Percentiles rank a stretch among this genome's conserved stretches.
These are phyloP conservation scores for Ambrosiella cleistominuta DNA, from an alignment of 2,329 filamentous ascomycete genomes.

Conservation along the genomic window DNA sequence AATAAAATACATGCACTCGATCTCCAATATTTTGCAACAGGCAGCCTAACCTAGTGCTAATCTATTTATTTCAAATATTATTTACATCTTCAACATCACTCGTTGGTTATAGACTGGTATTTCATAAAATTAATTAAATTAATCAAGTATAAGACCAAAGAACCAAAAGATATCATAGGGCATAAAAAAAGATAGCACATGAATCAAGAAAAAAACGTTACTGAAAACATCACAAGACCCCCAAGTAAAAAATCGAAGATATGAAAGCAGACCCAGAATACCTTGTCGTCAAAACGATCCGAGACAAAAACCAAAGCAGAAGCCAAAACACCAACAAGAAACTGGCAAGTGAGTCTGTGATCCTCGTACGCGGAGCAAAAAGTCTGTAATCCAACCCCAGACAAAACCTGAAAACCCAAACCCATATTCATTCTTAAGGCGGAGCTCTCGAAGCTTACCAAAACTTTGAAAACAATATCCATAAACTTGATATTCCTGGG, in stretches of 20 bases:
- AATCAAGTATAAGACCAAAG: neutral
- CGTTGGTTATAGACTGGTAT: neutral
- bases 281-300: neutral
- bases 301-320: constrained; percentile 2
- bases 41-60: neutral
- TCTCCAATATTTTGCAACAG: neutral
- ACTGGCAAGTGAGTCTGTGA: constrained; percentile 4
- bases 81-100: too few relatives aligned
- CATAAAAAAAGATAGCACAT: neutral
- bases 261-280: neutral
- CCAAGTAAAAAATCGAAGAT: neutral
- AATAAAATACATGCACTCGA: neutral
- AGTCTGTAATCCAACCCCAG: neutral
- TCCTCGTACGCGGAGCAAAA: neutral
- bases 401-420: neutral
- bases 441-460: too few relatives aligned
- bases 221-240: neutral
- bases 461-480: too few relatives aligned
- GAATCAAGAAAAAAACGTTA: constrained; percentile 3
- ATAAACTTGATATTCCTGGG: too few relatives aligned
- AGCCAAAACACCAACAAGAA: neutral
- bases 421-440: neutral
- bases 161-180: neutral
- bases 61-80: too few relatives aligned
- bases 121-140: neutral